phyloP scores from a whole-genome alignment of 2,329 filamentous ascomycete genomes.

The Thelonectria rubi region DNA sequence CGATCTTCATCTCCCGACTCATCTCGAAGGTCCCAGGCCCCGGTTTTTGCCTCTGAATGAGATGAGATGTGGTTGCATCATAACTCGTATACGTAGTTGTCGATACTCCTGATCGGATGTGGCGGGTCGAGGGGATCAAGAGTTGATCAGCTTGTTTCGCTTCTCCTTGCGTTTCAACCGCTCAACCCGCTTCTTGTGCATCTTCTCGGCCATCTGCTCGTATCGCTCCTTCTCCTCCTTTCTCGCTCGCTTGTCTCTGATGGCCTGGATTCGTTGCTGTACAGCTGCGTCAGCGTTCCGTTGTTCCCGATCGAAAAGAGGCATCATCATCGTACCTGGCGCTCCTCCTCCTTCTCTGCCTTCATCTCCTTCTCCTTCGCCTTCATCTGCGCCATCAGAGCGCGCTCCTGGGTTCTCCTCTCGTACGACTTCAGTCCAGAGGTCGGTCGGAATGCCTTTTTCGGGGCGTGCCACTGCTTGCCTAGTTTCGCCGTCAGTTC shows the following conservation, averaged over 20 bases:
- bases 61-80: constrained; percentile 31
- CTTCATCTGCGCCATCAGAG: constrained; percentile 79
- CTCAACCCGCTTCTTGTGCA: constrained; percentile 96
- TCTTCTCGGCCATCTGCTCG: constrained; percentile 94
- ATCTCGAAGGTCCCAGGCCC: constrained; percentile 1
- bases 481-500: constrained; percentile 61
- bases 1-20: not conserved
- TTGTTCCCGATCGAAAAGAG: not conserved
- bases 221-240: constrained; percentile 96
- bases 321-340: constrained; percentile 77
- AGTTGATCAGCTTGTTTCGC: constrained; percentile 85
- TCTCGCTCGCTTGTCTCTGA: constrained; percentile 84
- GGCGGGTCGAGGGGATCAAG: constrained; percentile 51
- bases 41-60: constrained; percentile 6
- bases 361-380: constrained; percentile 95
- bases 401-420: constrained; percentile 76
- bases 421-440: constrained; percentile 82
- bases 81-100: constrained; percentile 36
- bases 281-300: constrained; percentile 25
- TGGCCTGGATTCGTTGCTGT: constrained; percentile 78
- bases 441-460: constrained; percentile 85
- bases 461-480: constrained; percentile 91
- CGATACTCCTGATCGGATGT: constrained; percentile 12
- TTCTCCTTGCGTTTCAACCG: constrained; percentile 95
- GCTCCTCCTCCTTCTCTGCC: constrained; percentile 90